Conservation (phyloP, 1,284 basidiomycete species). For the Ceratobasidium papillatum region DNA sequence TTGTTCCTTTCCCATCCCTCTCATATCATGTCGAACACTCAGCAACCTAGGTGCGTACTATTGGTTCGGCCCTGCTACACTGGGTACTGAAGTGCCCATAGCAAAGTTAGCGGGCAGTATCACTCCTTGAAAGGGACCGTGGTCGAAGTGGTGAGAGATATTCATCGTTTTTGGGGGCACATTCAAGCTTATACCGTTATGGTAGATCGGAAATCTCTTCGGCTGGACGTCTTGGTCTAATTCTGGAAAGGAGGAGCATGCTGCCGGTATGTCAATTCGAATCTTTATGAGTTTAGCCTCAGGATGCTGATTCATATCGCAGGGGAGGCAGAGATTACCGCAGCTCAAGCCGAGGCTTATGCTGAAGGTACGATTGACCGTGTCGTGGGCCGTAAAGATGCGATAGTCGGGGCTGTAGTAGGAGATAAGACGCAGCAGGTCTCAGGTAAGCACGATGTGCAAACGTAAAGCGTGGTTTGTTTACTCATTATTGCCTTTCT, state of each 20-base stretch:
- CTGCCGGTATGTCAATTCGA: slow-evolving; percentile 46
- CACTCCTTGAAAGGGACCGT: slow-evolving; percentile 48
- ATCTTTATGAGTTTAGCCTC: background rate
- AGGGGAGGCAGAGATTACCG: slow-evolving; percentile 51
- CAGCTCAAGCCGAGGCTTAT: slow-evolving; percentile 46
- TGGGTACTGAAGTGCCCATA: background rate
- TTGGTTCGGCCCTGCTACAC: background rate
- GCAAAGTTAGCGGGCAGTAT: slow-evolving; percentile 50
- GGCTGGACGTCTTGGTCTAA: slow-evolving; percentile 47
- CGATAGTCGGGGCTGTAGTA: slow-evolving; percentile 54
- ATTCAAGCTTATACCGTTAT: background rate
- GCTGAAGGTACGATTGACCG: slow-evolving; percentile 55
- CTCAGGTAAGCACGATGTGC: slow-evolving; percentile 48
- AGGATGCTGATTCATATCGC: background rate
- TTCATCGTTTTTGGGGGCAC: background rate
- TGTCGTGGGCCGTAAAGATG: slow-evolving; percentile 55
- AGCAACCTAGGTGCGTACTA: slow-evolving; percentile 12
- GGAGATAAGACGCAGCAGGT: slow-evolving; percentile 55
- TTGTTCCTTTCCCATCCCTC: background rate
- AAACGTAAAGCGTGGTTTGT: background rate
- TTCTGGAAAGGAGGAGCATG: slow-evolving; percentile 51
- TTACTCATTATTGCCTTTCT: background rate
- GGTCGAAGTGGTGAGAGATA: slow-evolving; percentile 50
- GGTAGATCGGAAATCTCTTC: slow-evolving; percentile 45
- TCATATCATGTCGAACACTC: slow-evolving; percentile 20